Evolutionary conservation across 441 rosid species (phyloP), one percentile per base, ranked within the genome.

Genomic region (Capsella rubella): DNA sequence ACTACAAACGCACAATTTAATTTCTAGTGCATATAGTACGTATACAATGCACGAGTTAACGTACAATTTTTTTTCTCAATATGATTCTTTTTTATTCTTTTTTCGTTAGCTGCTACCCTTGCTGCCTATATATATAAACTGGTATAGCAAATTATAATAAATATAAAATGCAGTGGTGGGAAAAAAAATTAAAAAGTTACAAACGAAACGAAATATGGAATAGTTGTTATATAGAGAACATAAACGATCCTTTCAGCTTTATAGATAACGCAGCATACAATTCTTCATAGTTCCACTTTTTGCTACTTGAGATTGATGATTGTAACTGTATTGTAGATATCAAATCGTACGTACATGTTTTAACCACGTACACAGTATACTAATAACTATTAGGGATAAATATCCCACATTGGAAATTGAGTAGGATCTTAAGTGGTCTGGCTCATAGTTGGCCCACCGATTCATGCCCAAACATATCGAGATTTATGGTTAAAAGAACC

Each of bases 221-320:
- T 51, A 46, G 28, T 63, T 63, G 42, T 27, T 14, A 29, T 31
- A 34, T 28, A 21, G 9, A 21, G 21, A 35, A 66, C 57, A 21
- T 34, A 18, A 31, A 66, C 37, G 28, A 35, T 21, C 47, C 49
- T 56, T 32, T 39, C 28, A 50, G 40, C 75, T 50, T 49, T 45
- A 45, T 45, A 16, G 75, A 71, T 71, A 60, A 71, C 25, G 53
- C 39, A 50, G 53, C 68, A 71, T 51, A 51, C 27, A 46, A 21
- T 58, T 58, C 49, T 45, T 21, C 43, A 18, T 55, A 25, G 7
- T 29, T 15, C 28, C 18, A 27, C 63, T 45, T 54, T 67, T 68
- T 42, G 29, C 31, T 25, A 32, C 35, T 35, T 18, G 16, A 49
- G 49, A 34, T 47, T 46, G 25, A 21, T 34, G 28, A 60, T 21